phyloP scores from a whole-genome alignment of 1,284 basidiomycete species.

The Cryptococcus sp. region DNA sequence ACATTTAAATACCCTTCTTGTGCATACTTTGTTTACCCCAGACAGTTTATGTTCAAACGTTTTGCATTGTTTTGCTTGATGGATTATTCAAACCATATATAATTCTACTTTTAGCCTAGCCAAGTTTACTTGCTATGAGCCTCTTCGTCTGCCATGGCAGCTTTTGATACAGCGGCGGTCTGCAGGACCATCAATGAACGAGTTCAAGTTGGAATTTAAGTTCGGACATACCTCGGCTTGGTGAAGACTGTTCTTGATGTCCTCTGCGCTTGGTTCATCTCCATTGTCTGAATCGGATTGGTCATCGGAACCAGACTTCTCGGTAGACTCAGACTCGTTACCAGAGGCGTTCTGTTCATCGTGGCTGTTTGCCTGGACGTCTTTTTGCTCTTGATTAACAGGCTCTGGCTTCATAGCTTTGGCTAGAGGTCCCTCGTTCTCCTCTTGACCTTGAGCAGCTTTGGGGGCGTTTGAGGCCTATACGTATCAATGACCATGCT shows the following conservation, averaged over 20 bases:
- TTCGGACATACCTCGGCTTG: conserved; percentile 20
- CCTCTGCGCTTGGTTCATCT: conserved; percentile 8
- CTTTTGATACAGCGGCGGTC: conserved; percentile 10
- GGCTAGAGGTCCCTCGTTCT: no score
- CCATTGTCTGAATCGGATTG: background rate
- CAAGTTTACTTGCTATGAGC: background rate
- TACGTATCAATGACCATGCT: no score
- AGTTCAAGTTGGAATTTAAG: background rate
- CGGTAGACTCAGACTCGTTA: background rate
- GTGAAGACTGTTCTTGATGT: conserved; percentile 17
- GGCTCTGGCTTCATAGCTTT: background rate
- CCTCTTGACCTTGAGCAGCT: no score
- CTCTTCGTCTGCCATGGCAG: conserved; percentile 11
- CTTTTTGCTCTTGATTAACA: background rate
- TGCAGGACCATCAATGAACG: background rate
- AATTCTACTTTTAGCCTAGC: background rate
- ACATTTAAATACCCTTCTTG: background rate
- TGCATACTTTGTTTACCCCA: background rate
- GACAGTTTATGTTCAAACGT: background rate
- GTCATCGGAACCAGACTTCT: background rate
- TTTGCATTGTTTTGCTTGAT: background rate
- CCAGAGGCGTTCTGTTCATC: background rate
- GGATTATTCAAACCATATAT: background rate
- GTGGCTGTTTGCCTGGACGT: background rate
- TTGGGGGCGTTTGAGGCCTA: no score